phyloP scores from a whole-genome alignment of 2,329 filamentous ascomycete species.

The Aspergillus sp. region DNA sequence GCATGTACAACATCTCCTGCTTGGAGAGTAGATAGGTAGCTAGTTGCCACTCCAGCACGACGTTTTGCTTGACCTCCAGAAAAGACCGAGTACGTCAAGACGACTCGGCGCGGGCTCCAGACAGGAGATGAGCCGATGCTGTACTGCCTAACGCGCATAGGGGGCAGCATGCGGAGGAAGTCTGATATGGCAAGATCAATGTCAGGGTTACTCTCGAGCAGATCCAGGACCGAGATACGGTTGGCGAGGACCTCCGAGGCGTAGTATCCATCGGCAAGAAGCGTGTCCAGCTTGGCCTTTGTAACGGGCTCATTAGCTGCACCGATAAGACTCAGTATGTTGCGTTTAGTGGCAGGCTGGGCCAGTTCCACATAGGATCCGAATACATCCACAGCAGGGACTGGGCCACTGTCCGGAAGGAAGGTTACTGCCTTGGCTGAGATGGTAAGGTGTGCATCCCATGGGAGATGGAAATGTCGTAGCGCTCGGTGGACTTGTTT shows the following conservation, averaged over 20 bases:
- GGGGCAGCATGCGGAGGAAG: not conserved
- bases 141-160: not conserved
- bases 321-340: not conserved
- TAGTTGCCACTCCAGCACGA: not conserved
- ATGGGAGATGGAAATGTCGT: not conserved
- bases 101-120: not conserved
- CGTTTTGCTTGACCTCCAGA: not conserved
- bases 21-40: not conserved
- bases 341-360: not conserved
- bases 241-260: not conserved
- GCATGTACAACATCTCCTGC: not conserved
- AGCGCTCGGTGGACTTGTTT: not conserved
- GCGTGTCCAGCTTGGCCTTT: not conserved
- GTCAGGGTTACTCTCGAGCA: not conserved
- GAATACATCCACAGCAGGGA: not conserved
- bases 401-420: not conserved
- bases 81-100: not conserved
- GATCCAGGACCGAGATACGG: not conserved
- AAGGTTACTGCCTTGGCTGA: not conserved
- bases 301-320: not conserved
- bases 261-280: not conserved
- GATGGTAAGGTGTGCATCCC: not conserved
- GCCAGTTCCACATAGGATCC: not conserved
- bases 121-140: not conserved
- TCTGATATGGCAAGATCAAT: not conserved